Evolutionary conservation across 1,284 basidiomycete species (phyloP), one percentile per base, ranked within the genome.

Genomic region (Trichosporon ovoides): DNA sequence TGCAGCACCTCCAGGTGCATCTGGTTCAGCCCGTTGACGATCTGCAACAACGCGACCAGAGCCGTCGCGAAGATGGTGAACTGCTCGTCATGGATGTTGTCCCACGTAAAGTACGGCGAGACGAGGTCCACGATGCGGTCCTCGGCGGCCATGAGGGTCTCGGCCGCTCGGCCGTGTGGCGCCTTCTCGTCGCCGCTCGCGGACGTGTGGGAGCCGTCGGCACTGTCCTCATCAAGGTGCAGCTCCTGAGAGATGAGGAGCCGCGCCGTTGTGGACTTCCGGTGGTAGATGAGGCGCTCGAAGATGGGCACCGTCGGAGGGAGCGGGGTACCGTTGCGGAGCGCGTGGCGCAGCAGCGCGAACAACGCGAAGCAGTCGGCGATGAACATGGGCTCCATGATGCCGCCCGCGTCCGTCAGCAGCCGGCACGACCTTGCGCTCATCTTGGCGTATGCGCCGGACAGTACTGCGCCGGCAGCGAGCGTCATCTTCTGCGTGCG

Each of bases 341-440:
- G 60, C 2, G 71, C 64, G 38, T 73, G 67, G 28, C 72, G 66
- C 7, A 78, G 57, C 11, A 75, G 58, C 1, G 72, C 55, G 38
- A 78, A 75, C 14, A 74, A 64, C 6, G 70, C 51, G 16, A 78
- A 46, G 22, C 65, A 68, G 38, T 78, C 76, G 20, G 73, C 74
- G 19, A 75, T 67, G 51, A 77, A 76, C 28, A 69, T 66, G 19
- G 76, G 76, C 51, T 76, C 66, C 58, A 76, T 62, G 43, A 73
- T 55, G 14, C 70, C 67, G 14, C 59, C 43, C 14, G 28, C 36
- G 28, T 62, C 60, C 0, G 66, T 61, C 18, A 51, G 34, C 33
- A 51, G 24, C 14, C 12, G 18, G 20, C 67, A 69, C 69, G 70
- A 74, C 31, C 49, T 20, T 3, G 64, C 64, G 9, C 68, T 59